phyloP scores from a whole-genome alignment of 768 basidiomycete species.

The Butyriboletus loyo region DNA sequence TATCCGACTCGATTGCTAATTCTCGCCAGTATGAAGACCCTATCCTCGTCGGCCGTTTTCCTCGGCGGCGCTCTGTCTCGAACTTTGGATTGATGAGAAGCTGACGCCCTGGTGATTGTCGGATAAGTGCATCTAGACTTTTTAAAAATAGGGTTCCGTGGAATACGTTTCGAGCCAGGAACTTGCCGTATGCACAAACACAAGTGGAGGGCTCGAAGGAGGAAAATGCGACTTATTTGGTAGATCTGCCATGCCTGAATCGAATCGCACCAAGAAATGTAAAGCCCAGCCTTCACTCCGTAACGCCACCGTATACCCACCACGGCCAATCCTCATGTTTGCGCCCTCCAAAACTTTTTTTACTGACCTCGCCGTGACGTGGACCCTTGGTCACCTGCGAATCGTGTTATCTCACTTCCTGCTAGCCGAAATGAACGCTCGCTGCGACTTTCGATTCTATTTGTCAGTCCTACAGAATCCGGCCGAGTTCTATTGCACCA shows the following conservation, averaged over 20 bases:
- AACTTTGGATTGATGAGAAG: constrained; percentile 36
- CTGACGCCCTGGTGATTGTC: constrained; percentile 6
- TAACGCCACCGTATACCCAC: not conserved
- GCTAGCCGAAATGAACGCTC: not conserved
- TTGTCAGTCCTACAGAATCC: not conserved
- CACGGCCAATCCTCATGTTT: not conserved
- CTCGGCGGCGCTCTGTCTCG: constrained; percentile 34
- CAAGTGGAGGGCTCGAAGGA: not conserved
- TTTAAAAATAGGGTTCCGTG: not conserved
- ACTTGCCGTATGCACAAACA: no score
- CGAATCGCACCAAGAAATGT: not conserved
- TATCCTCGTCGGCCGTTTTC: constrained; percentile 31
- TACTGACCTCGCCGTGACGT: not conserved
- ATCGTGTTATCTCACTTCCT: not conserved
- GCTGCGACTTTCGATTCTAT: not conserved
- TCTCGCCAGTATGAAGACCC: constrained; percentile 37
- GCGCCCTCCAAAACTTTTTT: not conserved
- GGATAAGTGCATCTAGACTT: not conserved
- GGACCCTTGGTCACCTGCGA: not conserved
- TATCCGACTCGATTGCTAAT: not conserved
- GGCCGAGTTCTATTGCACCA: not conserved
- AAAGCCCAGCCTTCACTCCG: not conserved
- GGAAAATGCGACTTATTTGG: not conserved
- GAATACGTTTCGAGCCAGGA: no score
- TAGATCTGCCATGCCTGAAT: not conserved